Percentiles rank a stretch among this genome's conserved stretches.
Evolutionary conservation across 2,329 filamentous ascomycete species (phyloP).

Genomic region (Thelonectria blattea): DNA sequence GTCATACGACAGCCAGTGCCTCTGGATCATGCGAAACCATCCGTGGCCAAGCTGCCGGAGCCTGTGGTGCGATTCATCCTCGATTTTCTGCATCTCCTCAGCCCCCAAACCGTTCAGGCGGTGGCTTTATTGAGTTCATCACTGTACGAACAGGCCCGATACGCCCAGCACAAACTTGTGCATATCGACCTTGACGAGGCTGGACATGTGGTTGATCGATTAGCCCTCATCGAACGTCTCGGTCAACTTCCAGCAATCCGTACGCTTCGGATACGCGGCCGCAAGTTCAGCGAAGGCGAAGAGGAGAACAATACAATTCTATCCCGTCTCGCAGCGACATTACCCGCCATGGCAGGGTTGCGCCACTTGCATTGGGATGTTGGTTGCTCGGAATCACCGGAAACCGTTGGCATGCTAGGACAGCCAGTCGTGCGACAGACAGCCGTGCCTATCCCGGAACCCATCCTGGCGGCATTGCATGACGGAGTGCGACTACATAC

Average conservation of each 20-base stretch:
- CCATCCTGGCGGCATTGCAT: slow-evolving; percentile 12
- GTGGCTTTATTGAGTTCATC: background rate
- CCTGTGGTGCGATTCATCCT: slow-evolving; percentile 11
- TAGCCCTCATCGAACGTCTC: slow-evolving; percentile 14
- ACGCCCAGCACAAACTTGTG: slow-evolving; percentile 11
- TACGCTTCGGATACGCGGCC: slow-evolving; percentile 6
- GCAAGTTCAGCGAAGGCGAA: background rate
- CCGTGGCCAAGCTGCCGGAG: slow-evolving; percentile 14
- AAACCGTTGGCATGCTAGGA: background rate
- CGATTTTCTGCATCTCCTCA: background rate
- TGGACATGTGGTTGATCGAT: slow-evolving; percentile 1
- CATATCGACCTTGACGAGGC: slow-evolving; percentile 14
- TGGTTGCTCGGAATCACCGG: background rate
- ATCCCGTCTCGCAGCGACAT: background rate
- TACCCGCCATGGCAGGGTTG: slow-evolving; percentile 16
- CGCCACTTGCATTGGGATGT: slow-evolving; percentile 14
- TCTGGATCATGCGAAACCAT: slow-evolving; percentile 3
- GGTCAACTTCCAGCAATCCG: slow-evolving; percentile 9
- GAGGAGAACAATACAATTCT: slow-evolving; percentile 1
- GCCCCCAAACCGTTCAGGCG: background rate
- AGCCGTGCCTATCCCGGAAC: background rate
- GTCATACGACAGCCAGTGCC: background rate
- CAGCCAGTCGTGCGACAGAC: background rate
- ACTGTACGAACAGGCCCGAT: slow-evolving; percentile 12
- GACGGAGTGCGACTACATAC: slow-evolving; percentile 2